Conservation (phyloP, 345 rosid species). For the Clarkia xantiana region DNA sequence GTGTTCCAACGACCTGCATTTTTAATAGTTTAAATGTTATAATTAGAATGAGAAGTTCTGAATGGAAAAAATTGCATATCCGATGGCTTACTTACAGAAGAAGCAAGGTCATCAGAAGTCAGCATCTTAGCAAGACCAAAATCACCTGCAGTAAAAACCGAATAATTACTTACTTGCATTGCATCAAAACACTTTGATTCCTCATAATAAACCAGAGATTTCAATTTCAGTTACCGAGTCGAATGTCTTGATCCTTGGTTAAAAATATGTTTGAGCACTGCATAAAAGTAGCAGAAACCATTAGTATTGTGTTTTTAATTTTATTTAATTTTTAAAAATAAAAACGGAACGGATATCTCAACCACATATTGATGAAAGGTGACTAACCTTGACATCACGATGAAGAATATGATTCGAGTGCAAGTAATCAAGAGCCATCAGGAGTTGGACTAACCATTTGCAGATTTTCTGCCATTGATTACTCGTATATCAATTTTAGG, state of each 20-base stretch:
- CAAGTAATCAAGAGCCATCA: slow-evolving; percentile 48
- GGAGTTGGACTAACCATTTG: slow-evolving; percentile 66
- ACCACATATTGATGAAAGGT: too few relatives aligned
- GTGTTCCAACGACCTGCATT: slow-evolving; percentile 87
- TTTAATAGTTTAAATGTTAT: neutral
- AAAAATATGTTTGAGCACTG: slow-evolving; percentile 94
- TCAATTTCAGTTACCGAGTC: slow-evolving; percentile 35
- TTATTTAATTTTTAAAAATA: too few relatives aligned
- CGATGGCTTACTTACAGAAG: slow-evolving; percentile 50
- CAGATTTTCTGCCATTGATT: slow-evolving; percentile 57
- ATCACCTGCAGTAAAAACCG: slow-evolving; percentile 49
- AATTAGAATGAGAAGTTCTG: slow-evolving; percentile 1
- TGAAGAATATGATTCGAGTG: slow-evolving; percentile 39
- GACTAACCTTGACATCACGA: slow-evolving; percentile 41
- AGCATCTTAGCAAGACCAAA: slow-evolving; percentile 95
- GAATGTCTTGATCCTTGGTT: slow-evolving; percentile 81
- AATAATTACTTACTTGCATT: neutral
- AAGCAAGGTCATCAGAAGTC: slow-evolving; percentile 84
- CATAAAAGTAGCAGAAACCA: slow-evolving; percentile 15
- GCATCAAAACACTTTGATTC: too few relatives aligned
- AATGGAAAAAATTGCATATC: neutral
- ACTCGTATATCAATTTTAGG: neutral
- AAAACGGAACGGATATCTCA: neutral
- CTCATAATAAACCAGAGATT: too few relatives aligned
- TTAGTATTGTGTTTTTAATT: slow-evolving; percentile 6